Base-by-base conservation (phyloP, 768 basidiomycete species). In the Leccinum imitatum region DNA sequence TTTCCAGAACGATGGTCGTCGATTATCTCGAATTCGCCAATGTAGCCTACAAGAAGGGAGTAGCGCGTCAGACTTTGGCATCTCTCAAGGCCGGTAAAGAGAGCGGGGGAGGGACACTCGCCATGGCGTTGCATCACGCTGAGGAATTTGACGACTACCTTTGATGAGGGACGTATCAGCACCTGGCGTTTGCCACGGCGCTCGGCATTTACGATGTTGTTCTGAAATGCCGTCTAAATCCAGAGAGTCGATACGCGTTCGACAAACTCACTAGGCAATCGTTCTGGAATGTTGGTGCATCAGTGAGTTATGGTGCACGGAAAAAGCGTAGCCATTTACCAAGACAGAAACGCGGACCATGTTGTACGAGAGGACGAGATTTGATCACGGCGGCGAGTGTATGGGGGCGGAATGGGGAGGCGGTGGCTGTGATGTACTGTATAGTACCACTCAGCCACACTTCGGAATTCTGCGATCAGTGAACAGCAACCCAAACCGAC, bases 161-260 rank as follows among this genome's bases (percentile, higher is more conserved):
- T 99, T 66, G 94, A 96, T 4, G 91, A 93, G 58, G 97, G 97
- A 54, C 96, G 88, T 77, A 99, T 86, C 70, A 99, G 89, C 63
- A 99, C 97, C 81, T 99, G 97, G 71, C 97, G 93, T 84, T 99
- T 99, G 72, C 97, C 97, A 73, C 95, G 92, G 75, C 94, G 93
- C 83, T 98, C 97, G 73, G 97, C 97, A 68, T 99, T 99, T 87
- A 97, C 93, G 67, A 98, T 97, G 86, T 92, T 96, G 87, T 96
- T 98, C 86, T 90, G 75, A 1, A 39, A 63, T 25, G 15, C 31
- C 50, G 35, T 59, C 54, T 60, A 59, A 63, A 47, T 25, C 27
- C 47, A 51, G 19, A 13, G 31, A 53, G 3, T 25, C 6, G 21
- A 30, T 27, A n/a, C 23, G 53, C 33, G 37, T 23, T 39, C 25